Evolutionary conservation across 2,329 filamentous ascomycete species (phyloP), one percentile per base, ranked within the genome.

Genomic region (Spiromastix sp.): DNA sequence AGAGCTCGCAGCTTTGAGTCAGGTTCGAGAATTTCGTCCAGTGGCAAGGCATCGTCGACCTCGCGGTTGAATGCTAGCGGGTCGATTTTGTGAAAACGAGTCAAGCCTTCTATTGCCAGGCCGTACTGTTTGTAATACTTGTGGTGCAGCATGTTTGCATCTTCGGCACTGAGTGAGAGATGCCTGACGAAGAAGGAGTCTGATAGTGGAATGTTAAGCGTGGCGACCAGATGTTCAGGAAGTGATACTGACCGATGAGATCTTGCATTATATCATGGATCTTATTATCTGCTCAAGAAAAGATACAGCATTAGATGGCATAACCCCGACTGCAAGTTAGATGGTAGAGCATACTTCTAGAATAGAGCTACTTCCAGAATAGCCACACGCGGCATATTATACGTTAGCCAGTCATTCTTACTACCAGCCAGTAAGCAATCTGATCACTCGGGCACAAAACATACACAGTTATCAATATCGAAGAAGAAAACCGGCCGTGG

Each of bases 111-210:
- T 44, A 98, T 93, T 19, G 91, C 91, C n/a, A 98, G 75, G 19
- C 93, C 91, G 56, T 98, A 98, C 57, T 84, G 86, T 51, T 79
- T 81, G 66, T 96, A 98, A 67, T 98, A 98, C 49, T 87, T 83
- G 57, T 77, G 71, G 60, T 96, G 91, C 17, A 98, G 74, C 49
- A 79, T 73, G 41, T 76, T 76, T n/a, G 91, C 91, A 40, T 96
- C 89, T 36, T 85, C 71, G 47, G 70, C 68, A 2, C 74, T 70
- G 2, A 96, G 66, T 15, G 77, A 73, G 3, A 96, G 74, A 56
- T 95, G 85, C 35, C 61, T 65, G 44, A 71, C 58, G 49, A 79
- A 78, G 55, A 76, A 79, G 38, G 67, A 55, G 53, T 79, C 71
- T 72, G 41, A 6, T 30, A 15, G 15, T 5, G 4, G 24, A 11